Percentiles rank a stretch among this genome's conserved stretches.
Conservation (phyloP, 2,329 filamentous ascomycete species). For the Xylaria polymorpha region DNA sequence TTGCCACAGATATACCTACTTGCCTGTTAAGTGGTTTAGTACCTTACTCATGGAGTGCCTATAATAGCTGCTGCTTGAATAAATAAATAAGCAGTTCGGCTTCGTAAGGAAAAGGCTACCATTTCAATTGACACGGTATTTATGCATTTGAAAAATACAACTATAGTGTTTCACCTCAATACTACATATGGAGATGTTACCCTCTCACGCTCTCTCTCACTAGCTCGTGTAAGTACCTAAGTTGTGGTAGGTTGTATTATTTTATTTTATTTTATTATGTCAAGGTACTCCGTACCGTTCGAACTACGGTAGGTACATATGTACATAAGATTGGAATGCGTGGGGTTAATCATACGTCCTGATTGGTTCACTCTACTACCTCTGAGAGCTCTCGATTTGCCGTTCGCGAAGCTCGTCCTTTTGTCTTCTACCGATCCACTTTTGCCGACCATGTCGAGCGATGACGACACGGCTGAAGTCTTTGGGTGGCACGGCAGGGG, state of each 20-base stretch:
- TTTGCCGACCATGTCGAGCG: slow-evolving; percentile 29
- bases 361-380: slow-evolving; percentile 17
- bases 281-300: too few species aligned
- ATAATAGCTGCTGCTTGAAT: not conserved
- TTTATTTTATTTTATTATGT: too few species aligned
- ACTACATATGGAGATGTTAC: not conserved
- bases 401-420: slow-evolving; percentile 16
- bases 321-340: not conserved
- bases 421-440: slow-evolving; percentile 30
- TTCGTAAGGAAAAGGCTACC: not conserved
- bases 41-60: not conserved
- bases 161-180: slow-evolving; percentile 5
- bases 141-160: slow-evolving; percentile 12
- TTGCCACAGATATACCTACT: too few species aligned
- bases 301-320: too few species aligned
- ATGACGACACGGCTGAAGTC: slow-evolving; percentile 37
- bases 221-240: not conserved
- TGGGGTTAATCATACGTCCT: not conserved
- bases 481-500: slow-evolving; percentile 27
- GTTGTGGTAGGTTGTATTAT: not conserved
- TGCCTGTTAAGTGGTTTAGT: not conserved
- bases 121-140: not conserved
- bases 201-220: not conserved
- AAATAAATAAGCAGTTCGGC: not conserved
- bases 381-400: slow-evolving; percentile 27